Conservation (phyloP, 176 grass and related monocot species). For the Carex pumila region DNA sequence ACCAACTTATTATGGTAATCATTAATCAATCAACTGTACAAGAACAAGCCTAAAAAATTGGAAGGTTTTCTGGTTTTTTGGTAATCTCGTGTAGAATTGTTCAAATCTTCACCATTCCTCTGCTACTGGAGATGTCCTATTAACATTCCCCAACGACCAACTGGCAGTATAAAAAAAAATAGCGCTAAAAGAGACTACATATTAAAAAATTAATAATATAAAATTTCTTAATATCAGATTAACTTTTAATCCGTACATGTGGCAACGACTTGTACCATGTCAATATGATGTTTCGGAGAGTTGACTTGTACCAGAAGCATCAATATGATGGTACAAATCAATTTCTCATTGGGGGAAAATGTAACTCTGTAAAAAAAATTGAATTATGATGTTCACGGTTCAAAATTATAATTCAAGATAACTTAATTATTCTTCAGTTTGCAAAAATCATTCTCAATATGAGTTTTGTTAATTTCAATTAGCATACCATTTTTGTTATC, state of each 20-base stretch:
- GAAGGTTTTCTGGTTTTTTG: too few relatives aligned
- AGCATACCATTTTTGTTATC: background rate
- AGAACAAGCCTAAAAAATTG: too few relatives aligned
- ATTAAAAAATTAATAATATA: too few relatives aligned
- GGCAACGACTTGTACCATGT: background rate
- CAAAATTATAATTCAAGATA: background rate
- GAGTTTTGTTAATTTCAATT: background rate
- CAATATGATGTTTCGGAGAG: background rate
- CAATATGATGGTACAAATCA: background rate
- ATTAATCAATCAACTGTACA: too few relatives aligned
- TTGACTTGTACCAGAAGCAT: background rate
- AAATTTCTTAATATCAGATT: background rate
- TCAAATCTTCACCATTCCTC: background rate
- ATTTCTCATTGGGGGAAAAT: background rate
- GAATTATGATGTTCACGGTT: background rate
- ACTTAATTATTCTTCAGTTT: background rate
- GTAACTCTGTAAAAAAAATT: background rate
- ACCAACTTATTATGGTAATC: background rate
- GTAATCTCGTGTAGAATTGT: background rate
- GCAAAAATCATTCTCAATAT: background rate
- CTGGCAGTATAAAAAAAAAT: background rate
- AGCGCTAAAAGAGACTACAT: background rate
- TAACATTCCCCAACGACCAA: background rate
- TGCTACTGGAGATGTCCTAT: background rate
- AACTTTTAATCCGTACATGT: background rate